Conservation (phyloP, 257 asterid species). For the Mitragyna speciosa region DNA sequence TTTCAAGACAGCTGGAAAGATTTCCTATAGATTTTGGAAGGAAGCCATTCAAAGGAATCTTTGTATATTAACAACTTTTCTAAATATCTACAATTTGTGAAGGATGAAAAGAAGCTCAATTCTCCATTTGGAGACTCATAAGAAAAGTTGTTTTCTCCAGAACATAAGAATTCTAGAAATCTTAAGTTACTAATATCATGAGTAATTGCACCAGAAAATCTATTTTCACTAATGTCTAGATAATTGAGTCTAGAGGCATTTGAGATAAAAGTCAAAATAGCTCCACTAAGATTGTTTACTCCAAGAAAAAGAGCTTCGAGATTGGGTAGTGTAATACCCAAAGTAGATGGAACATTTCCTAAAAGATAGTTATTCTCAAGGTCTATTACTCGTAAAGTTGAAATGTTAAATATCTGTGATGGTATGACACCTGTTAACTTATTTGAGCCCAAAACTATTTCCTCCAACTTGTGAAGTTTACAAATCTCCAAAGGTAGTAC, state of each 20-base stretch:
- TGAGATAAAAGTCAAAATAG: conserved; percentile 16
- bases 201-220: not conserved
- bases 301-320: not conserved
- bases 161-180: not conserved
- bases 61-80: not conserved
- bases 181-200: not conserved
- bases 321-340: not conserved
- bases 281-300: not conserved
- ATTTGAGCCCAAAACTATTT: not conserved
- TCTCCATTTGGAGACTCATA: not conserved
- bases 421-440: conserved; percentile 30
- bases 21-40: conserved; percentile 16
- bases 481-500: conserved; percentile 31
- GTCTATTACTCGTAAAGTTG: conserved; percentile 8
- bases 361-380: not conserved
- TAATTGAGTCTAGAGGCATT: not conserved
- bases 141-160: not conserved
- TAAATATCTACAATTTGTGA: not conserved
- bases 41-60: not conserved
- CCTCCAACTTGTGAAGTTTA: conserved; percentile 22
- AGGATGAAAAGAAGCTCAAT: not conserved
- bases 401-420: conserved; percentile 25
- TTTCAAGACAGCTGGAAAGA: conserved; percentile 16
- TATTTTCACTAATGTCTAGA: not conserved
- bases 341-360: not conserved